Conservation (phyloP, 2,329 filamentous ascomycete species). For the Venturia asperata region DNA sequence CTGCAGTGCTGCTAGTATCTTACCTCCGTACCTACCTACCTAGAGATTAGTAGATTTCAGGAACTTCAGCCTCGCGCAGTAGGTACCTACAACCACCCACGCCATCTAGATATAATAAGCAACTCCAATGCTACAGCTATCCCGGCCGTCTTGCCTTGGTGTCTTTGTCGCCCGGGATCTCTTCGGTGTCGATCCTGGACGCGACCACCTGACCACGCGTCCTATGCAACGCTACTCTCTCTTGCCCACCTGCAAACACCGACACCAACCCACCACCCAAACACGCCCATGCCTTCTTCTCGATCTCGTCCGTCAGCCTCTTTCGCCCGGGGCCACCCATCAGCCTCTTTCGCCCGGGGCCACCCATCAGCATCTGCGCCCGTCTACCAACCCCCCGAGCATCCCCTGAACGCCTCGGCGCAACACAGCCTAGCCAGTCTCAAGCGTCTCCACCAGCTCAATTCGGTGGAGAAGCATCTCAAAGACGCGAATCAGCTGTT, state of each 20-base stretch:
- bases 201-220: too few species aligned
- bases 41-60: too few species aligned
- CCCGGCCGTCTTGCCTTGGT: too few species aligned
- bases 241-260: background rate
- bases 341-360: background rate
- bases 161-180: too few species aligned
- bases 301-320: background rate
- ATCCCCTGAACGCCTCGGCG: slow-evolving; percentile 5
- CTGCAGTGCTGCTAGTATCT: too few species aligned
- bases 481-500: slow-evolving; percentile 10
- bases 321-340: background rate
- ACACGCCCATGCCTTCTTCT: background rate
- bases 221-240: background rate
- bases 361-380: background rate
- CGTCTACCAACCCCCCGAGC: slow-evolving; percentile 6
- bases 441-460: background rate
- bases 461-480: slow-evolving; percentile 14
- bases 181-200: too few species aligned
- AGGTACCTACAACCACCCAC: too few species aligned
- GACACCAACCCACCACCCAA: background rate
- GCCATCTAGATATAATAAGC: too few species aligned
- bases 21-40: too few species aligned
- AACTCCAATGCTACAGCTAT: too few species aligned
- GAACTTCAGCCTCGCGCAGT: too few species aligned
- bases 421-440: slow-evolving; percentile 5